A percentile compares a stretch with the other conserved stretches of the same genome.
These are phyloP conservation scores for Salix dunnii DNA, from an alignment of 345 rosid genomes.

Conservation along the genomic window DNA sequence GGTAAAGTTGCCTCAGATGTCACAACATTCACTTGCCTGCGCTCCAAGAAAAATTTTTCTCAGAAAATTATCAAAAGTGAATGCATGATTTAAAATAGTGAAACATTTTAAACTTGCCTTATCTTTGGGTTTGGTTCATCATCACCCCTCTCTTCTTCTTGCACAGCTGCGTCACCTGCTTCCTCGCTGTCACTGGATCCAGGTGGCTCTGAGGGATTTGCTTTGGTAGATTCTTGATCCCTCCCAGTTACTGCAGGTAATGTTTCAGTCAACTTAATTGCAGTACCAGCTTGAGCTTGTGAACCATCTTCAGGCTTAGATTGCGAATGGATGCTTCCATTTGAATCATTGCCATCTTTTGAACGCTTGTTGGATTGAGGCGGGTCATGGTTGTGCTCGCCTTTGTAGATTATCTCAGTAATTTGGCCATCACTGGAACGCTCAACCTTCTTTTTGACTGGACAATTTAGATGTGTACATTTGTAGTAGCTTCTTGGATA, in stretches of 20 bases:
- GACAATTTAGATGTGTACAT: constrained; percentile 74
- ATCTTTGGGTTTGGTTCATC: constrained; percentile 67
- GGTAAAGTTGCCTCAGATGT: constrained; percentile 45
- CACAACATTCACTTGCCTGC: constrained; percentile 48
- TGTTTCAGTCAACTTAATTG: constrained; percentile 22
- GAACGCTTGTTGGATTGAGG: constrained; percentile 67
- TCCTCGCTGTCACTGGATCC: constrained; percentile 50
- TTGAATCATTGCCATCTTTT: constrained; percentile 43
- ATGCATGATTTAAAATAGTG: background rate
- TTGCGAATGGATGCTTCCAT: constrained; percentile 36
- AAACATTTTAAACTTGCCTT: constrained; percentile 42
- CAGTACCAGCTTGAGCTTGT: constrained; percentile 28
- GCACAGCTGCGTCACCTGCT: constrained; percentile 37
- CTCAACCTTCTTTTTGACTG: constrained; percentile 91
- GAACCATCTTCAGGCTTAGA: constrained; percentile 35
- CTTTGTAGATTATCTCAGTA: constrained; percentile 90
- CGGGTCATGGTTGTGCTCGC: constrained; percentile 80
- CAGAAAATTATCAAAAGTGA: constrained; percentile 6
- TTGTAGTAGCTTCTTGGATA: constrained; percentile 96
- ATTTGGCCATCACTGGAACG: constrained; percentile 81
- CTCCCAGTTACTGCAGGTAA: constrained; percentile 24
- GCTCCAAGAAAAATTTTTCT: constrained; percentile 7
- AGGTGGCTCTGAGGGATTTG: constrained; percentile 27
- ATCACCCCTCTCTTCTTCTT: constrained; percentile 41
- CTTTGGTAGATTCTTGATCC: constrained; percentile 42